Base-by-base conservation (phyloP, 768 basidiomycete species). In the Pseudohyphozyma bogoriensis region DNA sequence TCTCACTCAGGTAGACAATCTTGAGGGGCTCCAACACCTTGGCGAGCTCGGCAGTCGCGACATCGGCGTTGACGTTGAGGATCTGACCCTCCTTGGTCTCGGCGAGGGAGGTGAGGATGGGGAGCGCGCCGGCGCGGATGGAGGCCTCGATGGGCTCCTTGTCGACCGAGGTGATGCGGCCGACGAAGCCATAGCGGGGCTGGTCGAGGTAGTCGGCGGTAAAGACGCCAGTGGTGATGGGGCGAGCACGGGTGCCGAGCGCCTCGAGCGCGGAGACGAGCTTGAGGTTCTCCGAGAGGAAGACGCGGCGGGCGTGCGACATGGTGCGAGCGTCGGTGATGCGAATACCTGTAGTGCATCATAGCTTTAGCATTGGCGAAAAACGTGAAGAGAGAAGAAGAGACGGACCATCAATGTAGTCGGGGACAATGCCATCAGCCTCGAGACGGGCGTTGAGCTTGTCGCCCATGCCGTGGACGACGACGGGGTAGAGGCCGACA, bases 11-110 rank as follows among this genome's bases (percentile, higher is more conserved):
- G 76, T 91, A 97, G 35, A 99, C 93, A 52, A 97, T 97, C 78
- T 97, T 99, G 78, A 93, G 83, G 26, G 95, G 95, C 75, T 97
- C 93, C 29, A 99, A 79, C 73, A 97, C 93, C 77, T 96, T 95
- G 10, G 93, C 87, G 24, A 99, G 82, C 75, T 99, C 95, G 42
- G 93, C 95, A 1, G 95, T 93, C 2, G 95, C 95, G 64, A 97
- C 87, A 73, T 99, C 95, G 26, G 95, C 95, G 71, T 97, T 99
- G 73, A 99, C 95, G 70, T 99, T 99, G 64, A 97, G 79, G 68
- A 99, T 91, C 74, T 99, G 95, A n/a, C 95, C 95, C 36, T 95
- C 89, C 26, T 84, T 80, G 36, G 87, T 87, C 76, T 97, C 95
- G 9, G 95, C 93, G 53, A 99, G 78, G 73, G 85, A 87, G 65